A percentile compares a stretch with the other conserved stretches of the same genome.
Evolutionary conservation across 2,329 filamentous ascomycete genomes (phyloP).

Genomic region (Alternaria arbusti): DNA sequence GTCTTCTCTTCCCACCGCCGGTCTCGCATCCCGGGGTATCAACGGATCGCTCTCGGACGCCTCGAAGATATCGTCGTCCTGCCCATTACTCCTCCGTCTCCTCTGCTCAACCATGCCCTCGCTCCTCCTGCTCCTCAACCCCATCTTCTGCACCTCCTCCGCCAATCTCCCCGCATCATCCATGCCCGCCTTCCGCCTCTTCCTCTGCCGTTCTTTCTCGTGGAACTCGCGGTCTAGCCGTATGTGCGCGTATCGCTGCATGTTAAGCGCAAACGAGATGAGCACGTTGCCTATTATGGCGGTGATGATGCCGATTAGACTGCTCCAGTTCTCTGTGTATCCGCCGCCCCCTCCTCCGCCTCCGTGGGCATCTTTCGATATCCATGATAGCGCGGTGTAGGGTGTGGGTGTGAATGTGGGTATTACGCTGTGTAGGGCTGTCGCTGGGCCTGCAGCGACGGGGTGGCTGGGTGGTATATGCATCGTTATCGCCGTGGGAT

Average conservation of each 20-base stretch:
- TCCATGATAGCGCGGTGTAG: slow-evolving; percentile 12
- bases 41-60: slow-evolving; percentile 46
- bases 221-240: slow-evolving; percentile 75
- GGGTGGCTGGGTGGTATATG: slow-evolving; percentile 27
- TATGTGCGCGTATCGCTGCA: slow-evolving; percentile 94
- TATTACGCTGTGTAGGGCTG: slow-evolving; percentile 1
- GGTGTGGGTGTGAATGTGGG: slow-evolving; percentile 16
- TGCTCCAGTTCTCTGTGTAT: slow-evolving; percentile 71
- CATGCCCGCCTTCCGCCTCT: slow-evolving; percentile 41
- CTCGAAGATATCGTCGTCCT: slow-evolving; percentile 9
- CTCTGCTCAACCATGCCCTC: slow-evolving; percentile 3
- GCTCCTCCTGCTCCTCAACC: slow-evolving; percentile 5
- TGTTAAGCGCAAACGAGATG: slow-evolving; percentile 94
- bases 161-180: slow-evolving; percentile 34
- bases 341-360: slow-evolving; percentile 3
- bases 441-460: slow-evolving; percentile 32
- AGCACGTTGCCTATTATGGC: slow-evolving; percentile 92
- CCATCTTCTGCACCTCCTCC: slow-evolving; percentile 35
- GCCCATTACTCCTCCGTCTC: not conserved
- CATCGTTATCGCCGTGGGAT: slow-evolving; percentile 23
- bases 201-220: slow-evolving; percentile 50
- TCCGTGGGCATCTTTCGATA: slow-evolving; percentile 16
- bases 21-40: slow-evolving; percentile 17
- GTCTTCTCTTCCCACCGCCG: slow-evolving; percentile 36
- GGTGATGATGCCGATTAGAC: slow-evolving; percentile 90